phyloP scores from a whole-genome alignment of 805 yeast species.

The Komagataella phaffii region DNA sequence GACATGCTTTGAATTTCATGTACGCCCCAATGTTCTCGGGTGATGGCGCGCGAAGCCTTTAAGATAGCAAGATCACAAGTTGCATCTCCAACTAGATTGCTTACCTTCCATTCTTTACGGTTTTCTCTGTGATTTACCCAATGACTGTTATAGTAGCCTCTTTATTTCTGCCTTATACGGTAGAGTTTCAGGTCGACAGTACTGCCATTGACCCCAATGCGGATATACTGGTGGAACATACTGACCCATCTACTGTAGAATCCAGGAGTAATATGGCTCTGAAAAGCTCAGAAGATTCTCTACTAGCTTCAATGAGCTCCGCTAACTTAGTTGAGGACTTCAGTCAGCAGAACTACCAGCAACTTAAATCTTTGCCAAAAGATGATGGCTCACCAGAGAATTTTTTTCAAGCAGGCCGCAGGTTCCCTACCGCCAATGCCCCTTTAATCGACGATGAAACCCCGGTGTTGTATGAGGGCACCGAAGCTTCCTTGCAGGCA shows the following conservation, averaged over 20 bases:
- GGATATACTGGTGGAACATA: not conserved
- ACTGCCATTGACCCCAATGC: not conserved
- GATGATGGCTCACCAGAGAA: not conserved
- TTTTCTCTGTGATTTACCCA: not conserved
- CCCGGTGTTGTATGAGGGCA: not conserved
- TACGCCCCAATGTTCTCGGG: not conserved
- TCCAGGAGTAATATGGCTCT: not conserved
- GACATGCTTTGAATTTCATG: not conserved
- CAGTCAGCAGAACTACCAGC: not conserved
- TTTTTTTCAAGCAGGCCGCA: not conserved
- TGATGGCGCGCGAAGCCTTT: not conserved
- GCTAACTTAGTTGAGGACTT: not conserved
- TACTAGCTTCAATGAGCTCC: not conserved
- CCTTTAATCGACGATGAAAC: not conserved
- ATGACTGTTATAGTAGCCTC: constrained; percentile 68
- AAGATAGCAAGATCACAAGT: not conserved
- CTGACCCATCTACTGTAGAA: not conserved
- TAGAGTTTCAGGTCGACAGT: constrained; percentile 40
- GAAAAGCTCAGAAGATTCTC: not conserved
- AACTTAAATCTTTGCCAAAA: not conserved
- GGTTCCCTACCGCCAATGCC: not conserved
- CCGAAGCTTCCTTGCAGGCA: not conserved
- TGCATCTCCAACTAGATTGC: not conserved
- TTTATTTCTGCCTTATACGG: constrained; percentile 61
- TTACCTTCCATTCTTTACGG: not conserved